Conservation (phyloP, 306 rosid genomes). For the Sphenostylis stenocarpa region DNA sequence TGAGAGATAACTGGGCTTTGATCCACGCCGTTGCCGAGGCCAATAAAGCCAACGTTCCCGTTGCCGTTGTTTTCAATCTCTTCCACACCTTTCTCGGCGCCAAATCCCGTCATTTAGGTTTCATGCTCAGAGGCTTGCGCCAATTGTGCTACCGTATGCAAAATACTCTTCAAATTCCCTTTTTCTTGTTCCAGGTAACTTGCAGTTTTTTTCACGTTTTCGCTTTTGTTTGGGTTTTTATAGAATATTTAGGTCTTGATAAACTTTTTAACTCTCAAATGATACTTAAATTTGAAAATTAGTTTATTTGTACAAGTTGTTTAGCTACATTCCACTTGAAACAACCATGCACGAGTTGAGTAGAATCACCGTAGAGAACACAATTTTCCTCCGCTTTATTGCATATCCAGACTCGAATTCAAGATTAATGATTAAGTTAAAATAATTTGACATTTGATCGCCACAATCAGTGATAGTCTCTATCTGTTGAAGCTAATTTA, state of each 20-base stretch:
- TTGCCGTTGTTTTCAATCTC: constrained; percentile 85
- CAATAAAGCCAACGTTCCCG: constrained; percentile 62
- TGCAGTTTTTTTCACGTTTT: background rate
- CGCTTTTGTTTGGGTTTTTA: background rate
- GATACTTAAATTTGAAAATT: no score
- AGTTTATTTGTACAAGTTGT: no score
- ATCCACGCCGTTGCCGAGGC: constrained; percentile 83
- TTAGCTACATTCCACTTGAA: no score
- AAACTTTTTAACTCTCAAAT: no score
- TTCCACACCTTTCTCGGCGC: constrained; percentile 82
- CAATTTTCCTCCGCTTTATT: no score
- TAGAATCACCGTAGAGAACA: no score
- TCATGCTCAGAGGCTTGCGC: constrained; percentile 78
- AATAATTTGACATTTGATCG: no score
- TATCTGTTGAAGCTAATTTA: background rate
- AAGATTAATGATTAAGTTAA: no score
- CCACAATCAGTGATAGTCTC: background rate
- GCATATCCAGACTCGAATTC: no score
- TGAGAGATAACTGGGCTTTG: constrained; percentile 87
- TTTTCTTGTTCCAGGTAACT: constrained; percentile 67
- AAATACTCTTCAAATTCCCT: constrained; percentile 61
- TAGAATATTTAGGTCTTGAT: no score
- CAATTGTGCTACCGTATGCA: constrained; percentile 51
- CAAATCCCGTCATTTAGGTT: constrained; percentile 87
- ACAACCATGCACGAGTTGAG: no score